Evolutionary conservation across 2,329 filamentous ascomycete genomes (phyloP), one percentile per base, ranked within the genome.

Genomic region (Emmonsiellopsis sp.): DNA sequence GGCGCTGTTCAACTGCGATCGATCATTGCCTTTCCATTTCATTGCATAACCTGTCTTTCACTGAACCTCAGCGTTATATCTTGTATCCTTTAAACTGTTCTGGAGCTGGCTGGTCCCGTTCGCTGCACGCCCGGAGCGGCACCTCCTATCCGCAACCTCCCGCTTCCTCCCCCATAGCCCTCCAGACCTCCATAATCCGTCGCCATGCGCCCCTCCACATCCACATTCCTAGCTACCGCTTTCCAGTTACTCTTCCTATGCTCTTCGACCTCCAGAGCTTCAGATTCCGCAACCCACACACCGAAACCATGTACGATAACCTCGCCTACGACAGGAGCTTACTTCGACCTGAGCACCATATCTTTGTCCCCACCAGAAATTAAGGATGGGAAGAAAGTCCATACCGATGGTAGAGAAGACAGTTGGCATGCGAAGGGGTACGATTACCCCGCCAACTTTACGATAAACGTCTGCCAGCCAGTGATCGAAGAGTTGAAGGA

Each of bases 261-360:
- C 37, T 59, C 65, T n/a, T 57, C 67, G 45, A 59, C 62, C 26
- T 60, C 66, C 11, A 57, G 61, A 38, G 69, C 71, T 47, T 66
- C 70, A 26, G 68, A 73, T 38, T 65, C 70, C 56, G 62, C 72
- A 60, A 67, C 75, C 64, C 55, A 62, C 7, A 68, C 68, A 41
- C 65, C 72, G 44, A 74, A 76, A 52, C 78, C 81, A 57, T 85
- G 82, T 65, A 82, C 82, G n/a, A 78, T 81, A 54, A 76, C 78
- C 57, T 84, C 81, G 26, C 78, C 81, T 3, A 76, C 74, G n/a
- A 79, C 76, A 10, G 80, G 81, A 54, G 73, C 79, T 52, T 85
- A 82, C 72, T 85, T 83, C 69, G 82, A 85, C 63, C 73, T 85
- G 31, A 82, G 76, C 59, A 72, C 77, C 7, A 75, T 85, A 58